Conservation (phyloP, 2,329 filamentous ascomycete species). For the Cercospora sp. region DNA sequence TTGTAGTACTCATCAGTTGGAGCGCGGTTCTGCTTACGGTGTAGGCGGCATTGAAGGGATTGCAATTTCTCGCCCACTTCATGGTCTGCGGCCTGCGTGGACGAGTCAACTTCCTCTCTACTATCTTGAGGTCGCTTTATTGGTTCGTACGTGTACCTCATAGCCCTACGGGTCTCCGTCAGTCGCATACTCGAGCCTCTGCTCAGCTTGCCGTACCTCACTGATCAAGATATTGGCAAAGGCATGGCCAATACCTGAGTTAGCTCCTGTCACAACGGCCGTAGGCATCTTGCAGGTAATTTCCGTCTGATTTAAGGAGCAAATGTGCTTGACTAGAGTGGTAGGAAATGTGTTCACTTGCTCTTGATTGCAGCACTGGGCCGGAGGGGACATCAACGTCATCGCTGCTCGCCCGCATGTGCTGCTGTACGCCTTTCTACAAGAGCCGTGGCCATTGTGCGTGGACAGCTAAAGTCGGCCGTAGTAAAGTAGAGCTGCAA, state of each 20-base stretch:
- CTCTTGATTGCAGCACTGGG: not conserved
- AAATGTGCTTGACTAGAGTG: not conserved
- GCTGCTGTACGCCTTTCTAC: not conserved
- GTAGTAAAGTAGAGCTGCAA: not conserved
- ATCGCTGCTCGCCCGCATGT: conserved; percentile 1
- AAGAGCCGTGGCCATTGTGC: not conserved
- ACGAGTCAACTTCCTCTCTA: not conserved
- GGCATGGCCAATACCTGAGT: conserved; percentile 28
- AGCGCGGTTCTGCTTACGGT: conserved; percentile 18
- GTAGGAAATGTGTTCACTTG: not conserved
- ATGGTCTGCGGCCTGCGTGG: conserved; percentile 23
- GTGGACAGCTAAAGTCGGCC: not conserved
- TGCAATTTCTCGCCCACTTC: conserved; percentile 37
- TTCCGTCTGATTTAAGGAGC: not conserved
- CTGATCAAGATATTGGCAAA: conserved; percentile 27
- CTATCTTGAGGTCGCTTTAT: not conserved
- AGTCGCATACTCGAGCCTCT: conserved; percentile 8
- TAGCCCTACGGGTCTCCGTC: conserved; percentile 18
- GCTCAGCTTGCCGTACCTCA: conserved; percentile 17
- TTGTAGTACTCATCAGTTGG: not conserved
- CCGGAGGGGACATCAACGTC: conserved; percentile 2
- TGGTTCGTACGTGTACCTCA: conserved; percentile 26
- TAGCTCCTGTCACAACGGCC: conserved; percentile 29
- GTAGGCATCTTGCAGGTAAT: conserved; percentile 20
- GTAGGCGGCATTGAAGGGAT: conserved; percentile 36